Conservation (phyloP, 208 protist species). For the Trypanosoma scelopori region DNA sequence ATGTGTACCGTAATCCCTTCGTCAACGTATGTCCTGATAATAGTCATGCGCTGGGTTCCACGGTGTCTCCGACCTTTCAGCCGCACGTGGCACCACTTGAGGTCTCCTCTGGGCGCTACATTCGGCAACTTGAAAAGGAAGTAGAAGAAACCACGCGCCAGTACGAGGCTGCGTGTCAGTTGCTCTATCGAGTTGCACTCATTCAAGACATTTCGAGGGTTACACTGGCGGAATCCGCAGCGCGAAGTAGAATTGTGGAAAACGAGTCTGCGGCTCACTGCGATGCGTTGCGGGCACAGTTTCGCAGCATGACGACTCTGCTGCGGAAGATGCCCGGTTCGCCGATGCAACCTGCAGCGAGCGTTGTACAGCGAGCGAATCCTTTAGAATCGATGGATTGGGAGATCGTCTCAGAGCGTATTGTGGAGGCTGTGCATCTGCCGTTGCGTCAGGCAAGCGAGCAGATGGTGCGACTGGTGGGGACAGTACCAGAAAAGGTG, state of each 20-base stretch:
- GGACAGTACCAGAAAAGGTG: slow-evolving; percentile 32
- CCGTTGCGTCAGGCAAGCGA: slow-evolving; percentile 8
- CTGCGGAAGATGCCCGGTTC: slow-evolving; percentile 7
- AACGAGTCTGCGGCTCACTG: background rate
- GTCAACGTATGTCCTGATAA: no score
- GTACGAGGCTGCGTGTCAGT: slow-evolving; percentile 19
- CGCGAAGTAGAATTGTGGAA: slow-evolving; percentile 4
- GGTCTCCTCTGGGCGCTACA: slow-evolving; percentile 19
- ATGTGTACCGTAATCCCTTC: no score
- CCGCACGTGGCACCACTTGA: background rate
- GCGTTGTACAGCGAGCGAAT: no score
- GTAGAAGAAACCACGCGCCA: slow-evolving; percentile 30
- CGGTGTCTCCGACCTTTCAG: no score
- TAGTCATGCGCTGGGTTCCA: no score
- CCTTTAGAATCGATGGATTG: background rate
- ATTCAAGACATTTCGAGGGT: slow-evolving; percentile 12
- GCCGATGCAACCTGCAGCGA: background rate
- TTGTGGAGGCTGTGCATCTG: background rate
- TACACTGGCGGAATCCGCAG: slow-evolving; percentile 6
- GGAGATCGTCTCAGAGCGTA: background rate
- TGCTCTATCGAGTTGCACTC: slow-evolving; percentile 21
- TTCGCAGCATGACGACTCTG: slow-evolving; percentile 2
- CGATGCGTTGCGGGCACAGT: slow-evolving; percentile 8
- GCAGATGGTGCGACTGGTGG: slow-evolving; percentile 33
- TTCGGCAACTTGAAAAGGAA: slow-evolving; percentile 37